A percentile compares a stretch with the other conserved stretches of the same genome.
phyloP scores from a whole-genome alignment of 805 yeast species.

The Pichia deserticola region DNA sequence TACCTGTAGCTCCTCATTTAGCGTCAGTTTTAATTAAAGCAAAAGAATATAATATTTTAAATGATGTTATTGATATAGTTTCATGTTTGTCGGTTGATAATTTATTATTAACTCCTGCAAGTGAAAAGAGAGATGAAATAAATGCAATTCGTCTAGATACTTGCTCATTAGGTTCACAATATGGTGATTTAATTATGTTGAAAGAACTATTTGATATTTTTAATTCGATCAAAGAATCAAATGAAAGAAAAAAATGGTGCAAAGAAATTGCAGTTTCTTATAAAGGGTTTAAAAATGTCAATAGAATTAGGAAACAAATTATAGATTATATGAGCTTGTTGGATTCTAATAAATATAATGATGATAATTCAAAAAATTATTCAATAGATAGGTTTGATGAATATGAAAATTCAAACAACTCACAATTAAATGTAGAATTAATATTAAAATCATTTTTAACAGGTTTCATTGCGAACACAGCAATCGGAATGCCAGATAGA shows the following conservation, averaged over 20 bases:
- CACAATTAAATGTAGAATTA: constrained; percentile 42
- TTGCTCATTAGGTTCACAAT: constrained; percentile 61
- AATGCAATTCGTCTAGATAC: constrained; percentile 64
- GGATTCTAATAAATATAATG: constrained; percentile 20
- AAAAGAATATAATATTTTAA: constrained; percentile 37
- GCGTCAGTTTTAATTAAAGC: constrained; percentile 81
- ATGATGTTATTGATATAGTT: constrained; percentile 76
- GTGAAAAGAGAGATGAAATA: constrained; percentile 77
- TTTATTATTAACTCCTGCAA: constrained; percentile 68
- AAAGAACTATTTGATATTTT: constrained; percentile 68
- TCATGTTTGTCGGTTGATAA: constrained; percentile 93
- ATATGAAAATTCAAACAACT: constrained; percentile 20
- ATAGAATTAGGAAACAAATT: constrained; percentile 69
- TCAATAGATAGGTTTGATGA: constrained; percentile 24
- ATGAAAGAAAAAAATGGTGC: constrained; percentile 78
- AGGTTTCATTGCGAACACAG: constrained; percentile 85
- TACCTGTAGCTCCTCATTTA: constrained; percentile 89
- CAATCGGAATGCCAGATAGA: constrained; percentile 91
- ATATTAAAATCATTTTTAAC: constrained; percentile 72
- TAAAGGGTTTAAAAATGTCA: constrained; percentile 74
- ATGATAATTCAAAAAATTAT: constrained; percentile 12
- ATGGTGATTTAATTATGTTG: constrained; percentile 79
- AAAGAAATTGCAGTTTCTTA: constrained; percentile 64
- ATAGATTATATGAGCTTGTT: constrained; percentile 54
- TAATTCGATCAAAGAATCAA: constrained; percentile 33